A percentile compares a stretch with the other conserved stretches of the same genome.
These are phyloP conservation scores for Aplosporella prunicola DNA, from an alignment of 2,329 filamentous ascomycete genomes.

Conservation along the genomic window DNA sequence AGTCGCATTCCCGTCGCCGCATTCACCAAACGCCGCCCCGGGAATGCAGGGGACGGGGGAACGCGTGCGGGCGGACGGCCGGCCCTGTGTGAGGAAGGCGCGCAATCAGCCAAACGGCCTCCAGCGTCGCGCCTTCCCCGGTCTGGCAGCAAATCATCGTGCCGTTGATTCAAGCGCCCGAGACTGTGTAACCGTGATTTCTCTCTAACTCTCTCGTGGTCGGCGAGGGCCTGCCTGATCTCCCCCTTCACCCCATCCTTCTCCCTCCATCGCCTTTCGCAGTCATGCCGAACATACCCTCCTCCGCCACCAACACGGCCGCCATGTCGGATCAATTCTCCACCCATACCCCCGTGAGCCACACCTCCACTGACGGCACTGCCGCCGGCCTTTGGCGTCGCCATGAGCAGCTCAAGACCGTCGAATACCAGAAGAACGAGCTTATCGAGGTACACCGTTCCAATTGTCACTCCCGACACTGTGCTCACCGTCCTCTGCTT, in stretches of 20 bases:
- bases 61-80: too few relatives aligned
- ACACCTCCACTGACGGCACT: slow-evolving; percentile 1
- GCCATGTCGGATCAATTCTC: slow-evolving; percentile 6
- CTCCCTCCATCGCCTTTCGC: neutral
- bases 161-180: too few relatives aligned
- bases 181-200: too few relatives aligned
- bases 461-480: slow-evolving; percentile 1
- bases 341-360: slow-evolving; percentile 1
- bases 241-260: neutral
- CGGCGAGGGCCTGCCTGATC: neutral
- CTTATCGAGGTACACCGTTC: slow-evolving; percentile 22
- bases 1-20: too few relatives aligned
- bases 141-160: too few relatives aligned
- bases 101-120: too few relatives aligned
- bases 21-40: too few relatives aligned
- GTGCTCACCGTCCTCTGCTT: neutral
- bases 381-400: slow-evolving; percentile 20
- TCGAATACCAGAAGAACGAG: slow-evolving; percentile 23
- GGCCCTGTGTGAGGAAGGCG: too few relatives aligned
- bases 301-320: neutral
- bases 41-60: too few relatives aligned
- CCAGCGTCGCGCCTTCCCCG: too few relatives aligned
- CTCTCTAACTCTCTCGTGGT: too few relatives aligned
- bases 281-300: slow-evolving; percentile 7
- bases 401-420: slow-evolving; percentile 21